phyloP scores from a whole-genome alignment of 805 yeast species.

The Metschnikowia koreensis region DNA sequence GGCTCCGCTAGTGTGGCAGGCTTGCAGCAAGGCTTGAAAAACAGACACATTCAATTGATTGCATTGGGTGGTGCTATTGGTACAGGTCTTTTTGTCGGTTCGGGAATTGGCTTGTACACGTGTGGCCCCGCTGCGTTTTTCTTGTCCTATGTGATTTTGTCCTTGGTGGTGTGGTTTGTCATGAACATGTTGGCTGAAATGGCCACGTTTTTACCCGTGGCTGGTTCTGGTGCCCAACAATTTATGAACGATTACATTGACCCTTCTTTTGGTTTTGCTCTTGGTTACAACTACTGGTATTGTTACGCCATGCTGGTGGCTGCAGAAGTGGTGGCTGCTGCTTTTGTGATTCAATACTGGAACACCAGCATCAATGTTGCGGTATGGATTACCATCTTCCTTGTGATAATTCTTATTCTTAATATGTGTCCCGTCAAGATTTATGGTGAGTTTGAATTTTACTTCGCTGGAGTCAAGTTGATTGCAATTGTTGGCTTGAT shows the following conservation, averaged over 20 bases:
- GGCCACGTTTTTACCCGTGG: conserved; percentile 22
- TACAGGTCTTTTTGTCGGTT: conserved; percentile 22
- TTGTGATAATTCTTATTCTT: conserved; percentile 10
- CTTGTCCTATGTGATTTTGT: conserved; percentile 19
- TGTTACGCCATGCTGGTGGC: conserved; percentile 20
- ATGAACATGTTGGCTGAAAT: conserved; percentile 24
- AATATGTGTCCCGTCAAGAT: conserved; percentile 19
- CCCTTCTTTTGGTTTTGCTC: conserved; percentile 20
- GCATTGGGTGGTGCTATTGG: conserved; percentile 24
- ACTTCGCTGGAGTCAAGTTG: conserved; percentile 20
- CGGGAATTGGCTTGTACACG: conserved; percentile 18
- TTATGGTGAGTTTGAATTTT: conserved; percentile 20
- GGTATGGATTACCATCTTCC: conserved; percentile 39
- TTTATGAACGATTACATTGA: conserved; percentile 18
- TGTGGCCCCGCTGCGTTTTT: conserved; percentile 21
- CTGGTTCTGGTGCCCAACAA: conserved; percentile 23
- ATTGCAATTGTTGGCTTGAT: conserved; percentile 21
- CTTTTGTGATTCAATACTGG: conserved; percentile 21
- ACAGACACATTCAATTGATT: conserved; percentile 22
- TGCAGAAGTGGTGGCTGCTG: conserved; percentile 21
- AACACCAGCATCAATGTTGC: conserved; percentile 29
- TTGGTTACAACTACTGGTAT: conserved; percentile 22
- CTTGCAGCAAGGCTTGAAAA: conserved; percentile 20
- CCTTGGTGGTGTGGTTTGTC: conserved; percentile 21
- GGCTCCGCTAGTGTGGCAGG: conserved; percentile 12